Percentiles rank a stretch among this genome's conserved stretches.
These are phyloP conservation scores for Lactarius deliciosus DNA, from an alignment of 768 basidiomycete genomes.

Conservation along the genomic window DNA sequence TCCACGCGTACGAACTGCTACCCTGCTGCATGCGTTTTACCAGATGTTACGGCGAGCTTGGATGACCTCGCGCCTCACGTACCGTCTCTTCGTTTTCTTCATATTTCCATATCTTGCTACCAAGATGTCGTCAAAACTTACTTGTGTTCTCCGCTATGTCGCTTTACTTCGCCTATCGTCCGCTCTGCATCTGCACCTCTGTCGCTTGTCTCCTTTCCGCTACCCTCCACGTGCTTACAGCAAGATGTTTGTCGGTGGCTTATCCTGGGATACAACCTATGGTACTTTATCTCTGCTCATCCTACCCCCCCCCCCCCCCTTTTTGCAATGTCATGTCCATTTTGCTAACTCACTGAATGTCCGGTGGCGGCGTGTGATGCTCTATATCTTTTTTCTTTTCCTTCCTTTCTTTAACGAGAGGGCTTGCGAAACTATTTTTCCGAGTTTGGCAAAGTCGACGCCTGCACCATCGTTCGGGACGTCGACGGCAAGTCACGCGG, in stretches of 20 bases:
- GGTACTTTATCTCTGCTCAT: slow-evolving; percentile 58
- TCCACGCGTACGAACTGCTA: slow-evolving; percentile 26
- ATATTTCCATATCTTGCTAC: slow-evolving; percentile 28
- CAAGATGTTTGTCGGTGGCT: slow-evolving; percentile 99
- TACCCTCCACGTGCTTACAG: slow-evolving; percentile 47
- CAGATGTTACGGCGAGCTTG: slow-evolving; percentile 28
- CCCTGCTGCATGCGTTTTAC: no score
- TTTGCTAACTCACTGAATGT: slow-evolving; percentile 47
- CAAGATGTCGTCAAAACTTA: slow-evolving; percentile 27
- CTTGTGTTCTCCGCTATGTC: slow-evolving; percentile 28
- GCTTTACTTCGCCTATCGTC: slow-evolving; percentile 25
- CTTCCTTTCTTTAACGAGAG: slow-evolving; percentile 43
- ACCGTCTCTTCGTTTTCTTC: slow-evolving; percentile 4
- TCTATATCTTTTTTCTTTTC: background rate
- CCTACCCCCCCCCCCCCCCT: no score
- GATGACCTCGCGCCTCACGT: slow-evolving; percentile 17
- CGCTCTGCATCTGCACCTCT: slow-evolving; percentile 28
- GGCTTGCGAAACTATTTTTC: slow-evolving; percentile 83
- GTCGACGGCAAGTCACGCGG: slow-evolving; percentile 91
- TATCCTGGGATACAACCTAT: slow-evolving; percentile 99
- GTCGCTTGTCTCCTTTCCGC: slow-evolving; percentile 27
- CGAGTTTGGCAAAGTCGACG: slow-evolving; percentile 96
- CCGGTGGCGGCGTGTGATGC: slow-evolving; percentile 33
- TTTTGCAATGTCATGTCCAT: slow-evolving; percentile 34
- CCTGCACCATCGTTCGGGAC: slow-evolving; percentile 99